These are phyloP conservation scores for Boletus fagicola DNA, from an alignment of 768 basidiomycete genomes.

Conservation along the genomic window DNA sequence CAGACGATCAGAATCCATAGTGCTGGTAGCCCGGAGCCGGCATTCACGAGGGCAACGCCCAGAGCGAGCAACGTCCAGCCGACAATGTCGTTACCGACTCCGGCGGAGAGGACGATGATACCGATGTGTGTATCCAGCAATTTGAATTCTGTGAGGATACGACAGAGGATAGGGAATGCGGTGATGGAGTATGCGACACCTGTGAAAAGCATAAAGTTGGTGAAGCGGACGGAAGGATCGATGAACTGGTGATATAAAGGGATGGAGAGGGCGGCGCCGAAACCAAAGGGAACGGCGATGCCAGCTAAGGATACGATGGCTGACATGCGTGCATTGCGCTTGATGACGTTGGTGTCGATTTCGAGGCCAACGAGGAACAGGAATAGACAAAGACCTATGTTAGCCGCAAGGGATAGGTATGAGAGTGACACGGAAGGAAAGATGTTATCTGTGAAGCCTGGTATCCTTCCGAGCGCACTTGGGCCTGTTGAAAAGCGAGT, in stretches of 20 bases:
- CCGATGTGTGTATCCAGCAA: slow-evolving; percentile 90
- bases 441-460: slow-evolving; percentile 81
- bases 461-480: slow-evolving; percentile 75
- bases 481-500: slow-evolving; percentile 27
- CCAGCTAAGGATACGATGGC: slow-evolving; percentile 74
- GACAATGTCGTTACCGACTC: slow-evolving; percentile 84
- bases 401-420: slow-evolving; percentile 82
- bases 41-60: slow-evolving; percentile 89
- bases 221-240: slow-evolving; percentile 63
- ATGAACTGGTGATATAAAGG: slow-evolving; percentile 51
- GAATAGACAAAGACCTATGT: slow-evolving; percentile 85
- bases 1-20: slow-evolving; percentile 81
- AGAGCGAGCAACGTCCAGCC: slow-evolving; percentile 90
- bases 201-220: slow-evolving; percentile 92
- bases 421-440: slow-evolving; percentile 73
- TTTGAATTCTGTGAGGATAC: slow-evolving; percentile 88
- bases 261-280: slow-evolving; percentile 72
- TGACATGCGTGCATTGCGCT: slow-evolving; percentile 69
- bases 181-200: slow-evolving; percentile 90
- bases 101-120: slow-evolving; percentile 88
- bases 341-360: slow-evolving; percentile 79
- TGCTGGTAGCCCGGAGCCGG: slow-evolving; percentile 76
- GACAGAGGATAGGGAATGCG: slow-evolving; percentile 81
- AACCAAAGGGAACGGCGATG: slow-evolving; percentile 82
- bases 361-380: slow-evolving; percentile 92